These are phyloP conservation scores for Saccharum spontaneum DNA, from an alignment of 176 grass and related monocot species.

Conservation along the genomic window DNA sequence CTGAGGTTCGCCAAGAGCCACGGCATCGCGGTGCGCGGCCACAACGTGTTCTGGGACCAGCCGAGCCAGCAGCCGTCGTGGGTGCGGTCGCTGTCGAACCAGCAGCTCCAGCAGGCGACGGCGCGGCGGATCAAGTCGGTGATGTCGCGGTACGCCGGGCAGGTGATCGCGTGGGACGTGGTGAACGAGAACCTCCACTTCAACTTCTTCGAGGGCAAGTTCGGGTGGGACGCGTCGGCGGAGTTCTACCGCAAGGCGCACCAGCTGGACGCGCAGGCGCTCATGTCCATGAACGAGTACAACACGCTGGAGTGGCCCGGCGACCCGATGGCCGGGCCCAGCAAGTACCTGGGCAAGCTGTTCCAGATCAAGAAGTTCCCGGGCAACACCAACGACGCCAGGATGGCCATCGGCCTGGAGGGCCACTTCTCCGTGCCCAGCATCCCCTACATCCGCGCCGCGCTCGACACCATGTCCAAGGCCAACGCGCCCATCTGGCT, in stretches of 20 bases:
- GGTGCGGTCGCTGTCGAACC: constrained; percentile 25
- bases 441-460: constrained; percentile 76
- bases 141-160: constrained; percentile 61
- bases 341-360: constrained; percentile 71
- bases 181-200: constrained; percentile 87
- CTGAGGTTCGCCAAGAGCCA: constrained; percentile 52
- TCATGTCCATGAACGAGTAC: constrained; percentile 84
- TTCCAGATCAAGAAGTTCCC: constrained; percentile 48
- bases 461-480: constrained; percentile 56
- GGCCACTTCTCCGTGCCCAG: constrained; percentile 68
- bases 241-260: constrained; percentile 58
- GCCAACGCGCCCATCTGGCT: constrained; percentile 81
- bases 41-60: constrained; percentile 92
- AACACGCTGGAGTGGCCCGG: constrained; percentile 78
- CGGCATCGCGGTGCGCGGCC: constrained; percentile 58
- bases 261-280: constrained; percentile 43
- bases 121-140: constrained; percentile 43
- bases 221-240: constrained; percentile 55
- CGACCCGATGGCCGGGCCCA: constrained; percentile 34
- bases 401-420: constrained; percentile 79
- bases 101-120: constrained; percentile 31
- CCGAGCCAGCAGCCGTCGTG: constrained; percentile 36
- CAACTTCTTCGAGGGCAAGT: constrained; percentile 61
- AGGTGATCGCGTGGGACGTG: constrained; percentile 94
- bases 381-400: constrained; percentile 34